Conservation (phyloP, 495 filamentous ascomycete genomes). For the Aspergillus homomorphus region DNA sequence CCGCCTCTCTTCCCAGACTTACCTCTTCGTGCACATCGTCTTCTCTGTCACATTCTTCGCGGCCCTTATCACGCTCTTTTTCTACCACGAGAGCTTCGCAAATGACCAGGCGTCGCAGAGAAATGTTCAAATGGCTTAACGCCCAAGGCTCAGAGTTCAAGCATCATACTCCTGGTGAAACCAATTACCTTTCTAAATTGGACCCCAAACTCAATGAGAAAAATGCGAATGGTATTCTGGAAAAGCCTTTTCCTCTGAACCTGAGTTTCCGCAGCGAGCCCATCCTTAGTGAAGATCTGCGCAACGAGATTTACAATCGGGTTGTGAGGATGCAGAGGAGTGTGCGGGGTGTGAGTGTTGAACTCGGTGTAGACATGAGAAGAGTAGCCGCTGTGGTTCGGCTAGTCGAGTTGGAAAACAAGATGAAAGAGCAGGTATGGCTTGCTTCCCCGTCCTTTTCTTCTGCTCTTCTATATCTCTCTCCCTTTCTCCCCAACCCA, state of each 20-base stretch:
- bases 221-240: no score
- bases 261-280: constrained; percentile 63
- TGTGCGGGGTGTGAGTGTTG: constrained; percentile 74
- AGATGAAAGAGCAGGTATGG: constrained; percentile 68
- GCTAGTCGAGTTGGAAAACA: constrained; percentile 81
- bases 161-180: constrained; percentile 53
- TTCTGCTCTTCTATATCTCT: constrained; percentile 7
- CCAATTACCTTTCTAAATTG: constrained; percentile 63
- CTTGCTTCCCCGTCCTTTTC: constrained; percentile 26
- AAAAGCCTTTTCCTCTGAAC: constrained; percentile 74
- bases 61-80: constrained; percentile 38
- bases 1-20: constrained; percentile 8
- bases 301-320: constrained; percentile 69
- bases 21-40: constrained; percentile 17
- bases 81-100: constrained; percentile 43
- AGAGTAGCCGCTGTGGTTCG: constrained; percentile 86
- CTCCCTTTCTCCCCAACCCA: background rate
- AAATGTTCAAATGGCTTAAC: constrained; percentile 68
- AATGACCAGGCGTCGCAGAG: constrained; percentile 50
- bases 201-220: no score
- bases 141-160: constrained; percentile 54
- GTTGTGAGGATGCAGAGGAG: constrained; percentile 63
- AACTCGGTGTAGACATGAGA: constrained; percentile 75
- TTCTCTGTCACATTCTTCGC: constrained; percentile 12
- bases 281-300: constrained; percentile 72